Conservation (phyloP, 208 protist species). For the Leishmania tropica region DNA sequence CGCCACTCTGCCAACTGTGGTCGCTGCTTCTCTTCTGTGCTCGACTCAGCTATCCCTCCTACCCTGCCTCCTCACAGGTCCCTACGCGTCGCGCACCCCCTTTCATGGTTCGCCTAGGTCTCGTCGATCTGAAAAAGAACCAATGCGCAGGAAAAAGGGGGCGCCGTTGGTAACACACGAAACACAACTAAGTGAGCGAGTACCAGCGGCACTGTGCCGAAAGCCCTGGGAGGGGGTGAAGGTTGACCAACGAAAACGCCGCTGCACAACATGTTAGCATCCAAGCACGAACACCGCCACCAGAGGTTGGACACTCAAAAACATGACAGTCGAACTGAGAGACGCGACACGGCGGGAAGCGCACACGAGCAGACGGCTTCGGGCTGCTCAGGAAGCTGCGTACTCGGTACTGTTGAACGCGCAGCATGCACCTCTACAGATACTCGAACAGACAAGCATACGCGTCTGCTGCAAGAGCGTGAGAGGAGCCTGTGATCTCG, state of each 20-base stretch:
- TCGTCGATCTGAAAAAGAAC: neutral
- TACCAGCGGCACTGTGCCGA: too few species aligned
- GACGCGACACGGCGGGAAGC: neutral
- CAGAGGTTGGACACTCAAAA: neutral
- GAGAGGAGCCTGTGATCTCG: neutral
- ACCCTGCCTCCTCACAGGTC: neutral
- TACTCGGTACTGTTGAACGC: neutral
- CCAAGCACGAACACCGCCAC: neutral
- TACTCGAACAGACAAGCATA: neutral
- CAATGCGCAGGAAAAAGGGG: neutral
- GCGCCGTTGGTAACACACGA: neutral
- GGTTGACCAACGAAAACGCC: neutral
- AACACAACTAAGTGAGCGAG: neutral
- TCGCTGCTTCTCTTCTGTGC: neutral
- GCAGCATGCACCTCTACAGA: neutral
- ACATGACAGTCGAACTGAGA: neutral
- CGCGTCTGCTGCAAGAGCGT: neutral
- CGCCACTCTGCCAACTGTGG: neutral
- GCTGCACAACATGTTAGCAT: constrained; percentile 1
- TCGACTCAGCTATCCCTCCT: neutral
- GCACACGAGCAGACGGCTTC: neutral
- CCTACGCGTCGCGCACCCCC: neutral
- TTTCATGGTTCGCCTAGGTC: neutral
- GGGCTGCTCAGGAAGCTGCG: neutral
- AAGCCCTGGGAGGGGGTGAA: neutral